Conservation (phyloP, 805 yeast species). For the Candida alai region DNA sequence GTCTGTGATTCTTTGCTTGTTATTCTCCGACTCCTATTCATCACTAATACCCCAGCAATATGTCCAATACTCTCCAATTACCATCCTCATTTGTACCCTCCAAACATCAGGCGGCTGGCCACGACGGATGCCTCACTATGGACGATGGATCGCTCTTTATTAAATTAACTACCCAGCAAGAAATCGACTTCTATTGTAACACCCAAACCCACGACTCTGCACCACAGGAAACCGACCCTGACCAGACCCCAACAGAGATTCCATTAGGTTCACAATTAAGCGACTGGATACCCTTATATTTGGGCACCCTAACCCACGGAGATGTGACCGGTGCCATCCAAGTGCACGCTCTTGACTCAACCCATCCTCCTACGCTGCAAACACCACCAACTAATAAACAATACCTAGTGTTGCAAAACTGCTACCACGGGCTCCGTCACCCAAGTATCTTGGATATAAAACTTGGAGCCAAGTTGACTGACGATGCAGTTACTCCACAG, state of each 20-base stretch:
- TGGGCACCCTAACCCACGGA: slow-evolving; percentile 58
- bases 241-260: slow-evolving; percentile 18
- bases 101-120: slow-evolving; percentile 89
- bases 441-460: slow-evolving; percentile 85
- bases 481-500: slow-evolving; percentile 44
- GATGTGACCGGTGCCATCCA: slow-evolving; percentile 9
- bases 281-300: slow-evolving; percentile 61
- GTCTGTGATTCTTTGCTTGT: too few species aligned
- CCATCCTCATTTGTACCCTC: slow-evolving; percentile 11
- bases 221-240: slow-evolving; percentile 17
- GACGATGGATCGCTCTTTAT: slow-evolving; percentile 65
- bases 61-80: background rate
- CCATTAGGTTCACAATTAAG: slow-evolving; percentile 32
- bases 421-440: slow-evolving; percentile 51
- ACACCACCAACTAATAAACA: slow-evolving; percentile 15
- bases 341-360: background rate
- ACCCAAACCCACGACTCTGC: slow-evolving; percentile 16
- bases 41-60: too few species aligned
- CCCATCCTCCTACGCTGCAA: slow-evolving; percentile 5
- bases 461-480: slow-evolving; percentile 70
- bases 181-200: slow-evolving; percentile 67
- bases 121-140: slow-evolving; percentile 65
- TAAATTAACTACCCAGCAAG: slow-evolving; percentile 63
- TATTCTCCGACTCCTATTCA: too few species aligned
- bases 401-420: slow-evolving; percentile 69